Conservation (phyloP, 2,329 filamentous ascomycete genomes). For the Diaporthe eres region DNA sequence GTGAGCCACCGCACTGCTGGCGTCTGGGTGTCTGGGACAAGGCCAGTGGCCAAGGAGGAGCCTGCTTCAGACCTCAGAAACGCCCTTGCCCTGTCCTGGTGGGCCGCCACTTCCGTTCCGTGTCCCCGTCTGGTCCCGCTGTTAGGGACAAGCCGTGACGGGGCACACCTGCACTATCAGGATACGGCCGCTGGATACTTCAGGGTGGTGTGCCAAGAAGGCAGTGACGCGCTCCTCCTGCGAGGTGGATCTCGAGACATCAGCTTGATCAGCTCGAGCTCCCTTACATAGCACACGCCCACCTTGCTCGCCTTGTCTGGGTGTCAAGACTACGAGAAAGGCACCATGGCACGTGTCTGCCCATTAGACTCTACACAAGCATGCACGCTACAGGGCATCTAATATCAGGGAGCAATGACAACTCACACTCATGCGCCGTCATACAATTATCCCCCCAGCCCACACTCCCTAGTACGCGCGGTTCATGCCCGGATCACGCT, state of each 20-base stretch:
- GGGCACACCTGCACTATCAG: background rate
- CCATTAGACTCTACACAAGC: background rate
- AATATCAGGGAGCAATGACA: slow-evolving; percentile 21
- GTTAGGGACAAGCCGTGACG: background rate
- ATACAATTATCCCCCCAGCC: background rate
- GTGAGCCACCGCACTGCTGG: slow-evolving; percentile 19
- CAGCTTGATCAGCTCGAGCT: slow-evolving; percentile 11
- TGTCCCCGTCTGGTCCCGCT: background rate
- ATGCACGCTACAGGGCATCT: slow-evolving; percentile 2
- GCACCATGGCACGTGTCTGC: background rate
- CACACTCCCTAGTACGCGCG: background rate
- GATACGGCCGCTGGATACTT: background rate
- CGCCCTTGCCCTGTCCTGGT: slow-evolving; percentile 19
- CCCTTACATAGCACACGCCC: slow-evolving; percentile 18
- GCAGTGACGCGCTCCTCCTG: slow-evolving; percentile 21
- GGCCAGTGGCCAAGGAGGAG: slow-evolving; percentile 12
- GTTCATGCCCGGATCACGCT: slow-evolving; percentile 14
- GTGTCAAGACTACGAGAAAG: background rate
- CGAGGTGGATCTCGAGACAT: slow-evolving; percentile 26
- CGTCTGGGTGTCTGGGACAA: background rate
- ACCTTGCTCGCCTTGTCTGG: background rate
- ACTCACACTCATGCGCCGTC: background rate
- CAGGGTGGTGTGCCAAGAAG: slow-evolving; percentile 5
- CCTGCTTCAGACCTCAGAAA: slow-evolving; percentile 20
- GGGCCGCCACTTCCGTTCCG: slow-evolving; percentile 25